Conservation (phyloP, 345 rosid species). For the Pistacia integerrima region DNA sequence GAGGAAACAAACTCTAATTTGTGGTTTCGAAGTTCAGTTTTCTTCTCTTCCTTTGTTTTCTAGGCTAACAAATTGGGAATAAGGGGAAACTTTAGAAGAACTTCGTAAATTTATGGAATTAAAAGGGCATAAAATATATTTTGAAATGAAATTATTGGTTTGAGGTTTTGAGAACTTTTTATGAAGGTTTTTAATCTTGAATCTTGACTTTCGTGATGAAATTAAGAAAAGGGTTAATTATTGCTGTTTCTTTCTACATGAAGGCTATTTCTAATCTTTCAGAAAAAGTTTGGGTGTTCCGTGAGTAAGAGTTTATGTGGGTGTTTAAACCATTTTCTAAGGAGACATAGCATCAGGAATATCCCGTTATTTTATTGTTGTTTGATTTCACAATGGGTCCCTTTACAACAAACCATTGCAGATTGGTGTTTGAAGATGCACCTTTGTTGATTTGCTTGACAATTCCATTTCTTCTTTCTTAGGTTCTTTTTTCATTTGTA, state of each 20-base stretch:
- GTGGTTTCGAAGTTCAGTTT: not conserved
- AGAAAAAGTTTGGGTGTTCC: not conserved
- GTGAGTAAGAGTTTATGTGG: not conserved
- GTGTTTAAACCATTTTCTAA: too few species aligned
- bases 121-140: too few species aligned
- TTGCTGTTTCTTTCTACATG: too few species aligned
- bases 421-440: not conserved
- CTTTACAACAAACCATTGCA: not conserved
- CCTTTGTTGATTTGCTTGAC: not conserved
- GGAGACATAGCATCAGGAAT: not conserved
- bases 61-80: not conserved
- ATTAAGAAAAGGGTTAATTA: too few species aligned
- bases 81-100: too few species aligned
- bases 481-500: not conserved
- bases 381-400: not conserved
- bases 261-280: not conserved
- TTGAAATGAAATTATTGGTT: too few species aligned
- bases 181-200: too few species aligned
- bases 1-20: not conserved
- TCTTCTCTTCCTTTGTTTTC: too few species aligned
- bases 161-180: too few species aligned
- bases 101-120: too few species aligned
- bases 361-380: too few species aligned
- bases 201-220: too few species aligned
- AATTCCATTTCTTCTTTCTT: not conserved